Base-by-base conservation (phyloP, 2,329 filamentous ascomycete genomes). In the Fusarium tuaranense region DNA sequence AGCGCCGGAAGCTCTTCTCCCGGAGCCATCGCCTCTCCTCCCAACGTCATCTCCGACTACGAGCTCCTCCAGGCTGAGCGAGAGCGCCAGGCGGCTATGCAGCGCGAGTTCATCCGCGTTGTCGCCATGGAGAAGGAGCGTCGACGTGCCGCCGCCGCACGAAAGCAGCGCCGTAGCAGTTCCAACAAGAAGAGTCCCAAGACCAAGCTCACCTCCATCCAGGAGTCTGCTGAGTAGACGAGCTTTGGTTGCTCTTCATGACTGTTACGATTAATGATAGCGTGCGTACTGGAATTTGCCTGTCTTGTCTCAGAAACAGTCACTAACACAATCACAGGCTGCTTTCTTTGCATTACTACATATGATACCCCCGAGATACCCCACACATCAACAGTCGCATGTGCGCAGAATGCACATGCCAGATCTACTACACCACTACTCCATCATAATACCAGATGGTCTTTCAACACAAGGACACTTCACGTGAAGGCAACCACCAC, bases 111-210 rank as follows among this genome's bases (percentile, higher is more conserved):
- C 58, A 79, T 89, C 73, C 84, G 86, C 73, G 84, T 87, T 74
- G 78, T 89, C 59, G 80, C 87, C 73, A 80, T 78, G 74, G 89
- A 90, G 84, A 89, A 89, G 87, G 88, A 90, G 83, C 83, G 85
- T 64, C 84, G 88, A 44, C 84, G 85, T 70, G 82, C 84, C 38
- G 76, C 83, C 32, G 74, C 76, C 65, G 77, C 75, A 44, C 84
- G 82, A 78, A 83, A 83, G 77, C 81, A 82, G 62, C 80, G 81
- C 68, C 80, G 81, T 73, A 76, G 79, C 73, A 82, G 81, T 72
- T 80, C 81, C 59, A 79, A 81, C 72, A 83, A 84, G 80, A 90
- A 89, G 84, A 88, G 87, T 80, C 81, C 84, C 78, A 88, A 86
- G 84, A 82, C 77, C 77, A 88, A 87, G 83, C 81, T 83, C 63